Evolutionary conservation across 768 basidiomycete genomes (phyloP).

Genomic region (Naematelia aurantialba): DNA sequence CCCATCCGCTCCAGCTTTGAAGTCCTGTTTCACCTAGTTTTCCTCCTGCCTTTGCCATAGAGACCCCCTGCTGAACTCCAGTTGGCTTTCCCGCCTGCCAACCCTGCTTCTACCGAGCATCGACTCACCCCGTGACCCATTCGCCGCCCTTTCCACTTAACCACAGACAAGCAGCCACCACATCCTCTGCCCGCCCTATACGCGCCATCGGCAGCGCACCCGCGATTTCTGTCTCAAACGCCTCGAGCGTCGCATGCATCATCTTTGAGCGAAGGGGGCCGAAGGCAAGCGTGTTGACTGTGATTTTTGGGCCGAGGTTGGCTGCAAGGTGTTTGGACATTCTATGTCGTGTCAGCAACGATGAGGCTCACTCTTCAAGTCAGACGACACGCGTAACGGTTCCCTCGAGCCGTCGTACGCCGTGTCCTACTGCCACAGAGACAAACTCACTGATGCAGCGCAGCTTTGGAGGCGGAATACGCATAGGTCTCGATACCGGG

Average conservation of each 20-base stretch:
- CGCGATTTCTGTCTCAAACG: constrained; percentile 54
- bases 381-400: no score
- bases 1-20: no score
- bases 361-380: constrained; percentile 53
- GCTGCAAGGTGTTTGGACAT: constrained; percentile 60
- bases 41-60: no score
- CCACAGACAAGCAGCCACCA: constrained; percentile 63
- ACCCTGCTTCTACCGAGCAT: no score
- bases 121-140: constrained; percentile 59
- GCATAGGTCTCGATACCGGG: constrained; percentile 64
- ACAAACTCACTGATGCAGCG: constrained; percentile 43
- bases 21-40: no score
- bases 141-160: constrained; percentile 61
- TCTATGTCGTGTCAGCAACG: no score
- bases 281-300: constrained; percentile 64
- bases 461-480: constrained; percentile 62
- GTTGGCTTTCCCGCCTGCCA: no score
- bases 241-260: constrained; percentile 58
- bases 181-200: constrained; percentile 64
- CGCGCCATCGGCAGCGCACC: constrained; percentile 56
- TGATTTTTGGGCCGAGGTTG: constrained; percentile 61
- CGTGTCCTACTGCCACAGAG: no score
- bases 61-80: no score
- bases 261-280: constrained; percentile 56
- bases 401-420: constrained; percentile 25